Base-by-base conservation (phyloP, 2,329 filamentous ascomycete species). In the Escovopsis weberi region DNA sequence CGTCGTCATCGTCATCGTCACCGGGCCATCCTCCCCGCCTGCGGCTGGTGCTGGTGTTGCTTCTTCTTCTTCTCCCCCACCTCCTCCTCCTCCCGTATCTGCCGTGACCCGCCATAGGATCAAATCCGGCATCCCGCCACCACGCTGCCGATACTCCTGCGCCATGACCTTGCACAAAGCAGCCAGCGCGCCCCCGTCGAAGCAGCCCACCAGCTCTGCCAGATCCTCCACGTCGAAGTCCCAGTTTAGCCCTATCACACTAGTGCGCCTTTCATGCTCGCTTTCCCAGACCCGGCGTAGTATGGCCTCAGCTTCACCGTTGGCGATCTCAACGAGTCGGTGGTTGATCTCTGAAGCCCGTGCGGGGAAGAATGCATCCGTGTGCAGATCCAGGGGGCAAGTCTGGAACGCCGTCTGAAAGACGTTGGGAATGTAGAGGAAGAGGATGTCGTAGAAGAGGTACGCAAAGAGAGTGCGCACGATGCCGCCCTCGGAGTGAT, bases 401-500 rank as follows among this genome's bases (percentile, higher is more conserved):
- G 86, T 94, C 61, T 98, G 91, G 58, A 85, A 98, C 1, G 82
- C 77, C 6, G 91, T 98, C 59, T 96, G 89, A 60, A 98, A 98
- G 43, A 98, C 89, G 53, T 96, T 94, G 26, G 91, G 89, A 5
- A 96, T 75, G 60, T 94, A 94, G 26, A 86, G 70, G 62, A 96
- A 96, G 6, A 98, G 67, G 23, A 96, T 75, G 60, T 98, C 89
- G 66, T 81, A 91, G 66, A 96, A 94, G 15, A 98, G 75, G 55
- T 91, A 89, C 12, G 80, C 82, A 60, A 88, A 88, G 26, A 98
- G 68, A 0, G 91, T 98, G n/a, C 87, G 79, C 6, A 96, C 66
- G 51, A 96, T 88, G 2, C 88, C 85, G 32, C 87, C 86, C 67
- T 98, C 91, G 15, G 82, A 78, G 61, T 98, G 91, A 55, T 89